Conservation (phyloP, 139 green algal species). For the Desmodesmus armatus region DNA sequence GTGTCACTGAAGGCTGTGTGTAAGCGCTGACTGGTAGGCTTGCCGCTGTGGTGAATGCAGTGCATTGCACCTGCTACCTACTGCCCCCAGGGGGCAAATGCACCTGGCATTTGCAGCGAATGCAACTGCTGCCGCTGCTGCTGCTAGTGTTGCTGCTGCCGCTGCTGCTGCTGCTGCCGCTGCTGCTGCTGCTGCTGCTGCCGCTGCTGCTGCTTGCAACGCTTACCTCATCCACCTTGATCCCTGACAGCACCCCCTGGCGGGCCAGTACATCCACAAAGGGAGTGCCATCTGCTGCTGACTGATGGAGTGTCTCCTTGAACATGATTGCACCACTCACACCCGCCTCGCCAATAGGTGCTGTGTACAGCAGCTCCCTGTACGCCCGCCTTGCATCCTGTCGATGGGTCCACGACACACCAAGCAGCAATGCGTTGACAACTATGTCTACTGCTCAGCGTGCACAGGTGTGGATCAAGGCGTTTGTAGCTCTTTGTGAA, state of each 20-base stretch:
- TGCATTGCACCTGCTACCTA: too few relatives aligned
- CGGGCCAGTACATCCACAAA: constrained; percentile 80
- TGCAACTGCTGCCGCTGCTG: background rate
- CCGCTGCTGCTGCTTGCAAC: background rate
- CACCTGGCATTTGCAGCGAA: too few relatives aligned
- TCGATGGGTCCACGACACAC: background rate
- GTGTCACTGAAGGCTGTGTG: too few relatives aligned
- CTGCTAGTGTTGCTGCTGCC: too few relatives aligned
- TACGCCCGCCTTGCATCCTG: constrained; percentile 71
- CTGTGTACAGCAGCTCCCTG: constrained; percentile 78
- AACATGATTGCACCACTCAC: constrained; percentile 88
- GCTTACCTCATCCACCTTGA: constrained; percentile 88
- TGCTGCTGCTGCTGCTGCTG: background rate
- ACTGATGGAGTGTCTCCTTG: constrained; percentile 93
- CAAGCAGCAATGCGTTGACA: background rate
- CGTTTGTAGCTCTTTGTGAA: background rate
- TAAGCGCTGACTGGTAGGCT: too few relatives aligned
- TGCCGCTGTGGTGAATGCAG: too few relatives aligned
- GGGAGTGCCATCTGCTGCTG: constrained; percentile 59
- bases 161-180: background rate
- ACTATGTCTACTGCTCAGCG: background rate
- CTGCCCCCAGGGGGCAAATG: too few relatives aligned
- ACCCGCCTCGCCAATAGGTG: constrained; percentile 32
- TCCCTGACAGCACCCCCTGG: constrained; percentile 80
- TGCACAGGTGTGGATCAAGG: background rate